Conservation (phyloP, 192 early-diverging fungal species). For the Rhizoclosmatium globosum region DNA sequence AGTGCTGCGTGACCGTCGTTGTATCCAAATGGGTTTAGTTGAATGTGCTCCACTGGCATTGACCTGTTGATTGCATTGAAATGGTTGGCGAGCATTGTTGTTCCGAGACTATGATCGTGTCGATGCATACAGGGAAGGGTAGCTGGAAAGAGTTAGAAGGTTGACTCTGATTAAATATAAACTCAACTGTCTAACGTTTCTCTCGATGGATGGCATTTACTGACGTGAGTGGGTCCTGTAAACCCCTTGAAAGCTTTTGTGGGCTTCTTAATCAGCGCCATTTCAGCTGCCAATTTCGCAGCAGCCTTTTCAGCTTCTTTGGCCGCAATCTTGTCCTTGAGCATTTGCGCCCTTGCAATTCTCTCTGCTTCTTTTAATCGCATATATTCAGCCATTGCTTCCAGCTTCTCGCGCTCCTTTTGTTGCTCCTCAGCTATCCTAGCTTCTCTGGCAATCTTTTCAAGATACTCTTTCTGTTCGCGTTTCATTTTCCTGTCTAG, state of each 20-base stretch:
- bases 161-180: neutral
- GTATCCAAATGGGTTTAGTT: conserved; percentile 43
- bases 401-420: conserved; percentile 44
- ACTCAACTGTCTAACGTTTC: conserved; percentile 50
- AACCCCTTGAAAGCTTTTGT: conserved; percentile 12
- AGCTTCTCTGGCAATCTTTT: conserved; percentile 35
- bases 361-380: conserved; percentile 45
- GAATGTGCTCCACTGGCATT: conserved; percentile 55
- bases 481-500: conserved; percentile 29
- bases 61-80: conserved; percentile 47
- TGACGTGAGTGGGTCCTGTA: conserved; percentile 54
- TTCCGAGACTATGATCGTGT: conserved; percentile 23
- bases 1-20: neutral
- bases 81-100: conserved; percentile 43
- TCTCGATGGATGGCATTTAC: conserved; percentile 56
- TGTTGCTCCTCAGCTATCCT: conserved; percentile 40
- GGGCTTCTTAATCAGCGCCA: conserved; percentile 1
- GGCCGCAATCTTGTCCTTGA: conserved; percentile 32
- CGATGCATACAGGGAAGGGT: conserved; percentile 11
- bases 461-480: conserved; percentile 48
- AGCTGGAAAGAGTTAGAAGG: neutral
- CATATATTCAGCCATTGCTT: conserved; percentile 37
- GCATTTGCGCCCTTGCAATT: conserved; percentile 28
- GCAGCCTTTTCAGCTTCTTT: neutral
- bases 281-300: conserved; percentile 5